Evolutionary conservation across 306 rosid species (phyloP).

Genomic region (Sesbania bispinosa): DNA sequence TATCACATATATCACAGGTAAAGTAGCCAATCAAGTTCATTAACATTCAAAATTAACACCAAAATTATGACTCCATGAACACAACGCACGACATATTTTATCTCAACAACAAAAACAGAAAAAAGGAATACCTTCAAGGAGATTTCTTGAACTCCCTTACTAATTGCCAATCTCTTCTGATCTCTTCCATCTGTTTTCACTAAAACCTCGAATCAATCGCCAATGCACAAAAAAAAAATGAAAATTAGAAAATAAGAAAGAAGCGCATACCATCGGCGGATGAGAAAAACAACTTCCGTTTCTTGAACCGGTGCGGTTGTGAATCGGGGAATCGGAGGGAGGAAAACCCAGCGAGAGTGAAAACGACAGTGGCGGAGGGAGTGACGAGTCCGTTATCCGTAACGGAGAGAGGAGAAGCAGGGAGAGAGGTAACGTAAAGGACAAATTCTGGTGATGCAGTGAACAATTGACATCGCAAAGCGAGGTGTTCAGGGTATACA

Average conservation of each 20-base stretch:
- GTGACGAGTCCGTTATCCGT: conserved; percentile 26
- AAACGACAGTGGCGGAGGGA: conserved; percentile 30
- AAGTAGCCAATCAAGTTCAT: neutral
- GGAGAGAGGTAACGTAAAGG: conserved; percentile 29
- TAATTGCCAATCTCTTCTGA: conserved; percentile 9
- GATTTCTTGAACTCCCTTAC: conserved; percentile 3
- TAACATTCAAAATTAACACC: neutral
- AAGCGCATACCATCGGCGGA: neutral
- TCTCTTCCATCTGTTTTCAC: conserved; percentile 9
- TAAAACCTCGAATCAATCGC: neutral
- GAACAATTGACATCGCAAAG: conserved; percentile 42
- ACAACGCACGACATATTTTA: neutral
- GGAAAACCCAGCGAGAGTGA: conserved; percentile 16
- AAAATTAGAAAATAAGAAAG: neutral
- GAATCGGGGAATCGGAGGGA: neutral
- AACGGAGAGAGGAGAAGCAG: conserved; percentile 40
- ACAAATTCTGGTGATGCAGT: conserved; percentile 32
- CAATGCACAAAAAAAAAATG: neutral
- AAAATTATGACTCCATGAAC: neutral
- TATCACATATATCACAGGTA: neutral
- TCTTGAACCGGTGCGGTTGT: neutral
- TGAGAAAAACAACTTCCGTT: conserved; percentile 32
- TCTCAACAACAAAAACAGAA: neutral
- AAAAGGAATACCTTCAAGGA: conserved; percentile 7
- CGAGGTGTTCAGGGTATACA: conserved; percentile 27